Evolutionary conservation across 2,329 filamentous ascomycete genomes (phyloP).

Genomic region (Hymenoscyphus linearis): DNA sequence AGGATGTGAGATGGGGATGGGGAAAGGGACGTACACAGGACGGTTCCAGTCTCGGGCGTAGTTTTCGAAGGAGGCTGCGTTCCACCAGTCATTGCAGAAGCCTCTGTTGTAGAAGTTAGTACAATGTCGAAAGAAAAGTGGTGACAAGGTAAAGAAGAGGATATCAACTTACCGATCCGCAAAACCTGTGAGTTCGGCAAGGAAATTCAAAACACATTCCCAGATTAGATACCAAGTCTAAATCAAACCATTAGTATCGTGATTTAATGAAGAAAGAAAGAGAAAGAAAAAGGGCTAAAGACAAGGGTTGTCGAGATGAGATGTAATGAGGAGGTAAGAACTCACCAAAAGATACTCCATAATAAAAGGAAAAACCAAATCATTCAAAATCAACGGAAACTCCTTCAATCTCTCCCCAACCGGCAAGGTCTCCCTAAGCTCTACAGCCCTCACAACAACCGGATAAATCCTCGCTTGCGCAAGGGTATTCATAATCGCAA

Average conservation of each 20-base stretch:
- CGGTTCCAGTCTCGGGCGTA: slow-evolving; percentile 59
- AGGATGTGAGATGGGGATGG: background rate
- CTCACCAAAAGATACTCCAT: slow-evolving; percentile 59
- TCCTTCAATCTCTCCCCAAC: slow-evolving; percentile 55
- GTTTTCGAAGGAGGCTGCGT: slow-evolving; percentile 64
- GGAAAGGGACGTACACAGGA: background rate
- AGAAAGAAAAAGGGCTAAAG: background rate
- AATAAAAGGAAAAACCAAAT: slow-evolving; percentile 73
- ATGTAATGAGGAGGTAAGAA: background rate
- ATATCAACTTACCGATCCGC: slow-evolving; percentile 50
- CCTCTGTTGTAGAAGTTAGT: slow-evolving; percentile 32
- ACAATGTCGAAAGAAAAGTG: too few species aligned
- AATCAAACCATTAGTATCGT: slow-evolving; percentile 15
- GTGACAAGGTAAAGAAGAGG: background rate
- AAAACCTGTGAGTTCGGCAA: slow-evolving; percentile 72
- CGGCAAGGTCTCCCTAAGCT: slow-evolving; percentile 61
- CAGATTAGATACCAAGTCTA: slow-evolving; percentile 76
- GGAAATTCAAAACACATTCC: slow-evolving; percentile 68
- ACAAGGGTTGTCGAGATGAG: background rate
- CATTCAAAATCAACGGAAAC: slow-evolving; percentile 70
- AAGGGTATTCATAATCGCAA: slow-evolving; percentile 75
- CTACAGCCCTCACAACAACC: slow-evolving; percentile 60
- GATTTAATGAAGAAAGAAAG: slow-evolving; percentile 3
- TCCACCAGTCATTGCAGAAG: slow-evolving; percentile 65
- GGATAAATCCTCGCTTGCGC: slow-evolving; percentile 75